Evolutionary conservation across 2,329 filamentous ascomycete genomes (phyloP).

Genomic region (Aspergillus pseudoterreus): DNA sequence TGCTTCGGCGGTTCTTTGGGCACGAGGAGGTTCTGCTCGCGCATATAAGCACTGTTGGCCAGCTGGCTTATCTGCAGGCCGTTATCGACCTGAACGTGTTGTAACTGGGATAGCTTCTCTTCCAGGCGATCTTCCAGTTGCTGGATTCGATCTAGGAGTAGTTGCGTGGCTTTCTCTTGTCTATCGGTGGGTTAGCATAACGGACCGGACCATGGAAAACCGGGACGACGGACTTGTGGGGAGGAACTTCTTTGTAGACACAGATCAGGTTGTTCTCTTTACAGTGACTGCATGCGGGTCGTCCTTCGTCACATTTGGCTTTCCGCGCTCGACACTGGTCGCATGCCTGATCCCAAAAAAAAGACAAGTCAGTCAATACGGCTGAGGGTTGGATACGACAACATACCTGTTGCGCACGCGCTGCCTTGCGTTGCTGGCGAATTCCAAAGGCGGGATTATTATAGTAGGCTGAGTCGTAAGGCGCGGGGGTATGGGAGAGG

Average conservation of each 20-base stretch:
- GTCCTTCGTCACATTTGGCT: constrained; percentile 85
- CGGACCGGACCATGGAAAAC: not conserved
- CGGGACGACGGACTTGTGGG: constrained; percentile 68
- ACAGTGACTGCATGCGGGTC: constrained; percentile 78
- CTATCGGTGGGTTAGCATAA: constrained; percentile 17
- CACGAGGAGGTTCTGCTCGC: constrained; percentile 2
- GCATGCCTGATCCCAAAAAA: constrained; percentile 63
- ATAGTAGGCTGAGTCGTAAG: constrained; percentile 32
- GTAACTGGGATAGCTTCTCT: constrained; percentile 19
- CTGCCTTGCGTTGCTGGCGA: constrained; percentile 35
- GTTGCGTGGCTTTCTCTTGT: constrained; percentile 40
- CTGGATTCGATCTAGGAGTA: constrained; percentile 32
- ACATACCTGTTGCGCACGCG: constrained; percentile 39
- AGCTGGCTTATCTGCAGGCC: constrained; percentile 11
- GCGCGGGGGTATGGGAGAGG: constrained; percentile 24
- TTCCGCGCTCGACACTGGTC: constrained; percentile 84
- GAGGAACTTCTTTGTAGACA: constrained; percentile 85
- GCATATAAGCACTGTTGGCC: not conserved
- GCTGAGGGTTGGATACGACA: not conserved
- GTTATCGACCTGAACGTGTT: constrained; percentile 17
- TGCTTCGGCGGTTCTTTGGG: constrained; percentile 11
- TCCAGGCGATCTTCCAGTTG: constrained; percentile 29
- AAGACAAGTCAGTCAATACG: constrained; percentile 6
- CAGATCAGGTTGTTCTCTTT: constrained; percentile 80
- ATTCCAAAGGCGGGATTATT: constrained; percentile 27